Base-by-base conservation (phyloP, 225 moss, liverwort and hornwort genomes). In the Lunularia cruciata region DNA sequence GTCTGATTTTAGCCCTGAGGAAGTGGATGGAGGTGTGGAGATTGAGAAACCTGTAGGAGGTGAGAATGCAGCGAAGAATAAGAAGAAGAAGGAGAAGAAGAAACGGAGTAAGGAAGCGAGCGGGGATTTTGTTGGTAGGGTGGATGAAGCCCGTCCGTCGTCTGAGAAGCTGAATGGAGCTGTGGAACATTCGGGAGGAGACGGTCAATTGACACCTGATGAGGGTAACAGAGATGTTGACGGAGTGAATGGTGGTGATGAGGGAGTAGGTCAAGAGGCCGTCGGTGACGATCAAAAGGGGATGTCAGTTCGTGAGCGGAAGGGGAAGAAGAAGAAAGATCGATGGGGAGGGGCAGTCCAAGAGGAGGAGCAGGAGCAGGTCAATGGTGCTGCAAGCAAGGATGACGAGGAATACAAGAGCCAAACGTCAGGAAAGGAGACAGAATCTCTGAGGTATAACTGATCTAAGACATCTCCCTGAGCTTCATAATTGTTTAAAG, bases 241-340 rank as follows among this genome's bases (percentile, higher is more conserved):
- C 34, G 52, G 7, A 3, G 34, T n/a, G 48, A 49, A 48, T 34
- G 43, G 37, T 18, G n/a, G 26, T 20, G 62, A 51, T 58, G 67
- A 42, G 69, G 68, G 63, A 56, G 62, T 3, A 25, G 47, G 42
- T 36, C 67, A 25, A 26, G 37, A 22, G 0, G 25, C 8, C 7
- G 63, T 26, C 0, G 23, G 52, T 36, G 49, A 35, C 6, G 11
- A 11, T 0, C 37, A 58, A 19, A 63, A 33, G 56, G 56, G 57
- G 16, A 13, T 74, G 54, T 73, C 81, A 9, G 73, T 77, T 15
- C 76, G 81, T 1, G 81, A 81, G 77, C 73, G 70, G 65, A 81
- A 81, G 30, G 76, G 80, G 36, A 82, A 82, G 74, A 75, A 72
- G 62, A 82, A 75, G 55, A 77, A 73, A 40, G 82, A 82, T 35